Evolutionary conservation across 148 eudicot species (phyloP), one percentile per base, ranked within the genome.

Genomic region (Agrostemma githago): DNA sequence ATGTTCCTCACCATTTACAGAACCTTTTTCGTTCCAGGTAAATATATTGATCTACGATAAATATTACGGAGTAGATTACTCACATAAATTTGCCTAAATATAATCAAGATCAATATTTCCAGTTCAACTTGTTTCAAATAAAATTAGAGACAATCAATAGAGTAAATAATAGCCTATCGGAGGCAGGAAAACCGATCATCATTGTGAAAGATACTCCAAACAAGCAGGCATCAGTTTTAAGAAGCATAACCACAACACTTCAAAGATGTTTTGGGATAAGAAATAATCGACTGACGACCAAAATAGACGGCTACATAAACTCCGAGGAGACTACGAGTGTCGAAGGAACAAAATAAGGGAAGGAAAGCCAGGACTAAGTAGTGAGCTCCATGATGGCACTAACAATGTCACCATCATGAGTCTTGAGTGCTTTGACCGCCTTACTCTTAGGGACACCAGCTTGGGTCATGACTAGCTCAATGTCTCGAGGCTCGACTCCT

Each of bases 331-430:
- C 8, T 5, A 12, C 60, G 58, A 53, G n/a, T 70, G 72, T 46
- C 54, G 65, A 34, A 26, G 34, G 34, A 26, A 26, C 34, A 26
- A 26, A 26, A 38, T 39, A 79, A 79, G 39, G 65, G 16, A 14
- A 78, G 60, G 17, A 6, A 37, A 41, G 66, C 66, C 74, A 6
- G 72, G 74, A 77, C 81, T 87, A 92, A 53, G 84, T 87, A 38
- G 93, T 89, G 70, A 90, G 87, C 85, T 89, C 96, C 96, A 90
- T 92, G 75, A 90, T 92, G 40, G 98, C 96, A 68, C 90, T 80
- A 70, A 92, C 96, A 26, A 90, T 90, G 82, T 92, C 97, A 38
- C 97, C 93, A 63, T 80, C 71, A 76, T 76, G 68, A 39, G 87
- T 72, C 82, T 90, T 92, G 79, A 92, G 91, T 71, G 97, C 97